Base-by-base conservation (phyloP, 2,329 filamentous ascomycete species). In the Macrophomina pseudophaseolina region DNA sequence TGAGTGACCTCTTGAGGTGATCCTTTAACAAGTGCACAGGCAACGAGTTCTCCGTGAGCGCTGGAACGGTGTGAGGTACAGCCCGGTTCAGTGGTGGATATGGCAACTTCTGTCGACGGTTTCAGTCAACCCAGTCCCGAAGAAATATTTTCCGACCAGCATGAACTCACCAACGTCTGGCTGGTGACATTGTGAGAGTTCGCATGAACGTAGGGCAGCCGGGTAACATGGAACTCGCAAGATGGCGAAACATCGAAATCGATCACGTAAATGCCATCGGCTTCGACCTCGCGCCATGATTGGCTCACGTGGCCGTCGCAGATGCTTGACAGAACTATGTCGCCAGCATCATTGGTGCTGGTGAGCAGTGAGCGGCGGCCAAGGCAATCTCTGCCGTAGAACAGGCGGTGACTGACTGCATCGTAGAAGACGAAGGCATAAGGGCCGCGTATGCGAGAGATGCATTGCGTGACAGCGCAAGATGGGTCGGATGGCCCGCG, bases 401-500 rank as follows among this genome's bases (percentile, higher is more conserved):
- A 97, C 14, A 98, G 70, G 49, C 85, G 85, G 9, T 81, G 82
- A 64, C 85, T 81, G 9, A 76, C 73, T 16, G 83, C 84, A 80
- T 97, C 91, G 73, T 90, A 91, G 77, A 90, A 97, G 5, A 94
- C 86, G 78, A 98, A 95, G 1, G 94, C 92, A 80, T 95, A 98
- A 0, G 95, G 94, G 0, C 95, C 95, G 40, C 72, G 68, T 23
- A 79, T 74, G 2, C 68, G 67, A 1, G 74, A 72, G 0, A 80
- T 68, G 11, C 75, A 66, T 6, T 67, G 18, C 4, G 76, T 59
- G 1, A 76, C 70, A 11, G 64, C 54, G 9, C 23, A 5, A 18
- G 56, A n/a, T 11, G 44, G 12, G 32, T 63, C 48, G 44, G 54
- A n/a, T 23, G 16, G 32, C 8, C 1, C 28, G 28, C 11, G 51